These are phyloP conservation scores for Turritis glabra DNA, from an alignment of 345 rosid genomes.

Conservation along the genomic window DNA sequence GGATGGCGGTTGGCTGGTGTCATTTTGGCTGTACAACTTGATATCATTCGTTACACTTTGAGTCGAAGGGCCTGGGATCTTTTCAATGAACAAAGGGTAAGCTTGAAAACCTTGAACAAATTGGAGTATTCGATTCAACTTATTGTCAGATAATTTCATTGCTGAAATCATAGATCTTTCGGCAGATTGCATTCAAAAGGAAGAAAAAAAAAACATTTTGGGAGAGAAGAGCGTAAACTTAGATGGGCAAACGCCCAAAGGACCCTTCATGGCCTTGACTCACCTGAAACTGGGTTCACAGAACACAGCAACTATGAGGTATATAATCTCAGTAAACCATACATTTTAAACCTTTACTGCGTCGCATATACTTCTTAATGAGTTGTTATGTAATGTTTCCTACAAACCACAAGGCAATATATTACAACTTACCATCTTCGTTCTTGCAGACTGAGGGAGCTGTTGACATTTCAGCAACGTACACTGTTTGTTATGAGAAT, in stretches of 20 bases:
- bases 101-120: slow-evolving; percentile 42
- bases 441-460: slow-evolving; percentile 57
- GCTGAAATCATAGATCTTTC: background rate
- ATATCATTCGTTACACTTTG: background rate
- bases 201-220: slow-evolving; percentile 53
- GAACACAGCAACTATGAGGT: slow-evolving; percentile 35
- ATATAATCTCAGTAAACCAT: too few relatives aligned
- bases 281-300: slow-evolving; percentile 50
- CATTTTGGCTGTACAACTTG: too few relatives aligned
- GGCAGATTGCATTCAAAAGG: slow-evolving; percentile 58
- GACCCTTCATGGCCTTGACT: slow-evolving; percentile 54
- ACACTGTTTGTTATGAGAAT: slow-evolving; percentile 47
- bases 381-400: too few relatives aligned
- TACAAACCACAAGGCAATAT: too few relatives aligned
- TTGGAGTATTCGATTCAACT: background rate
- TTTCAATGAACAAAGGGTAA: slow-evolving; percentile 23
- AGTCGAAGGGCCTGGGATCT: slow-evolving; percentile 55
- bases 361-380: too few relatives aligned
- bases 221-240: slow-evolving; percentile 56
- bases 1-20: too few relatives aligned
- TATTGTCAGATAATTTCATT: background rate
- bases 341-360: too few relatives aligned
- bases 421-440: background rate
- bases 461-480: slow-evolving; percentile 41
- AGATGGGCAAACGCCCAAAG: slow-evolving; percentile 67